Base-by-base conservation (phyloP, 1,139 yeast genomes). In the Scheffersomyces parashehatae region DNA sequence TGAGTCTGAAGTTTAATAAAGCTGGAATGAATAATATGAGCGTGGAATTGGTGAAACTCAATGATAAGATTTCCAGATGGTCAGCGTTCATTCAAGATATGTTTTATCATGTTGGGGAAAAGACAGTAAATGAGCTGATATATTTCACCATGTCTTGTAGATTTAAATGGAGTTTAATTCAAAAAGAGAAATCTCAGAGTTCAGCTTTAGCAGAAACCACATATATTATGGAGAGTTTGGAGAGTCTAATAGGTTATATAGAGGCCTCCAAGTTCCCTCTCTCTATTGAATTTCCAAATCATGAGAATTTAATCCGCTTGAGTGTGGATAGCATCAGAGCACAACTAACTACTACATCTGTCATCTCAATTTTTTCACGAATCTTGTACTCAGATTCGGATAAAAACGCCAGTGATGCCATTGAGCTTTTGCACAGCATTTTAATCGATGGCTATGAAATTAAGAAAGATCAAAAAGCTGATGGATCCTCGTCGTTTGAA, bases 301-400 rank as follows among this genome's bases (percentile, higher is more conserved):
- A 76, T 54, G 67, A 74, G 3, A 69, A 76, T 45, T 78, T 93
- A n/a, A 84, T 90, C 3, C 69, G 72, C 0, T 65, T 91, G 3
- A 81, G 78, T 34, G 43, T 64, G 3, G 67, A 70, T 1, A 73
- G 80, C 9, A 73, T 88, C 4, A 73, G 73, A 35, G 71, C 81
- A 2, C 91, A 88, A 53, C 67, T 83, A 13, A 83, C 89, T 1
- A 85, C 86, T 33, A 68, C 84, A 11, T 77, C 82, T 14, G 88
- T 89, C 0, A 75, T 87, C 37, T 70, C 86, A 0, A 77, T 84
- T 26, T 88, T 89, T 59, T 77, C 88, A 11, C 73, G 72, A 37
- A 76, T 84, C 3, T 71, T 85, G 40, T 62, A 74, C 51, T 56
- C 76, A 28, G 64, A 71, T 45, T 62, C 64, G 2, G 61, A 59